Evolutionary conservation across 495 filamentous ascomycete genomes (phyloP).

Genomic region (Cladorrhinum samala): DNA sequence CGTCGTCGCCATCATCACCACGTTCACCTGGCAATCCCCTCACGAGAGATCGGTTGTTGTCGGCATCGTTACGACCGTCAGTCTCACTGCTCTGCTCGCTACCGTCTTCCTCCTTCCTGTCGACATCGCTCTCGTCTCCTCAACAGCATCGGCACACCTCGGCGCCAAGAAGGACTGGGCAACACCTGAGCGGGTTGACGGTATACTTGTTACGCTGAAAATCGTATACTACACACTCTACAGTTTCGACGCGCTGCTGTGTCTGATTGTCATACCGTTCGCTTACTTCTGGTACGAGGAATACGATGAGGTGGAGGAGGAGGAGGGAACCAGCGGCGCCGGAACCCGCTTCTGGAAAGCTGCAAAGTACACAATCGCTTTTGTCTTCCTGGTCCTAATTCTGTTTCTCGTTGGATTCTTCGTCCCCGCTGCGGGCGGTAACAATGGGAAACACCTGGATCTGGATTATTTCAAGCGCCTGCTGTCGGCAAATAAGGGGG

Average conservation of each 20-base stretch:
- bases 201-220: conserved; percentile 71
- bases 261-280: conserved; percentile 86
- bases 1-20: conserved; percentile 69
- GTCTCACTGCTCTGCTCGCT: conserved; percentile 78
- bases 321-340: conserved; percentile 66
- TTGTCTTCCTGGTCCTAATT: conserved; percentile 70
- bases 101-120: conserved; percentile 90
- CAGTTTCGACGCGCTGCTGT: conserved; percentile 84
- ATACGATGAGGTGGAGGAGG: conserved; percentile 77
- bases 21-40: conserved; percentile 80
- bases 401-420: conserved; percentile 92
- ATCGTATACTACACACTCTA: conserved; percentile 92
- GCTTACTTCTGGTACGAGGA: conserved; percentile 99
- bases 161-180: conserved; percentile 95
- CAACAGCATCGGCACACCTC: conserved; percentile 65
- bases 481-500: conserved; percentile 79
- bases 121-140: conserved; percentile 90
- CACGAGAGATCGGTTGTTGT: conserved; percentile 77
- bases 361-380: conserved; percentile 83
- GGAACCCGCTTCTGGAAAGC: conserved; percentile 69
- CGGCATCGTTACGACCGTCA: conserved; percentile 75
- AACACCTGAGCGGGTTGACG: conserved; percentile 65
- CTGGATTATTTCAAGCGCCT: conserved; percentile 88
- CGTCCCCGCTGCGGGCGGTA: conserved; percentile 63
- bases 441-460: conserved; percentile 58